Conservation (phyloP, 2,329 filamentous ascomycete genomes). For the Talaromyces marneffei region DNA sequence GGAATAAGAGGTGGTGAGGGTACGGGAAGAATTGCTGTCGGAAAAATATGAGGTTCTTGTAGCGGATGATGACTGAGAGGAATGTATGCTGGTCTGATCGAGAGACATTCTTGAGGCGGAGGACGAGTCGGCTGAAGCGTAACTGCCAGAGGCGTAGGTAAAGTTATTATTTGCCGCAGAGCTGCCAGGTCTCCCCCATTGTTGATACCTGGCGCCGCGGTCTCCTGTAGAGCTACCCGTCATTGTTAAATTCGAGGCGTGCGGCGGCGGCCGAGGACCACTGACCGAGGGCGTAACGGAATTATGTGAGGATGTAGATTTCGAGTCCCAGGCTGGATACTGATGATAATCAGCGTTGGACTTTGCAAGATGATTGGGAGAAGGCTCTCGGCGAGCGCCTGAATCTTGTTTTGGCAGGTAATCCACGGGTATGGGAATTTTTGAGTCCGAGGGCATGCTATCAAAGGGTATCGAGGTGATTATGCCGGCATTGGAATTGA, state of each 20-base stretch:
- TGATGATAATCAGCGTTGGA: constrained; percentile 76
- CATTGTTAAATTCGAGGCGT: constrained; percentile 53
- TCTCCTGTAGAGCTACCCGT: constrained; percentile 68
- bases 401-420: constrained; percentile 64
- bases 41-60: constrained; percentile 54
- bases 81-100: constrained; percentile 62
- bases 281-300: constrained; percentile 52
- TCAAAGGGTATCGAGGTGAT: constrained; percentile 89
- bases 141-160: constrained; percentile 27
- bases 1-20: constrained; percentile 35
- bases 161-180: constrained; percentile 49
- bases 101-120: constrained; percentile 53
- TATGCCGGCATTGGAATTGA: constrained; percentile 72
- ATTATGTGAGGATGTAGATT: constrained; percentile 34
- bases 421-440: constrained; percentile 66
- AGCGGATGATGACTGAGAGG: constrained; percentile 51
- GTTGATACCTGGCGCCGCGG: constrained; percentile 65
- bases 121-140: constrained; percentile 45
- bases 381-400: constrained; percentile 59
- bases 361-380: constrained; percentile 80
- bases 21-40: constrained; percentile 46
- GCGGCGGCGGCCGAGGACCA: constrained; percentile 56
- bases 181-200: constrained; percentile 63
- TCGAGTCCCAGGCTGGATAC: constrained; percentile 67
- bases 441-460: constrained; percentile 57